These are phyloP conservation scores for Fusarium zealandicum DNA, from an alignment of 2,329 filamentous ascomycete genomes.

Conservation along the genomic window DNA sequence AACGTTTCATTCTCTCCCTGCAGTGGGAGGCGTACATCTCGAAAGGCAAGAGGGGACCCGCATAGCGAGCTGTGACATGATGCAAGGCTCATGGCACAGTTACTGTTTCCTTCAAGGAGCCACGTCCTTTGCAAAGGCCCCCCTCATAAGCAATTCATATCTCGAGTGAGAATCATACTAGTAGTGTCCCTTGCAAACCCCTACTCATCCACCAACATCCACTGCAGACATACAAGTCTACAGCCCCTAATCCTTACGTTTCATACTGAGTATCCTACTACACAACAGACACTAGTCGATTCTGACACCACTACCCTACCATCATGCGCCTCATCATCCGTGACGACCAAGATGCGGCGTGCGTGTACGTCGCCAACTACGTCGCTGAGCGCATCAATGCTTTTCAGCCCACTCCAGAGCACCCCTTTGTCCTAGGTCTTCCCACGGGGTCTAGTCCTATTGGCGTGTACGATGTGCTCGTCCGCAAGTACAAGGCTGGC, in stretches of 20 bases:
- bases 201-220: not conserved
- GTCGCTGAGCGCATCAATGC: constrained; percentile 82
- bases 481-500: constrained; percentile 73
- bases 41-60: constrained; percentile 15
- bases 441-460: constrained; percentile 85
- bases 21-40: not conserved
- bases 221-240: not conserved
- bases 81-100: constrained; percentile 25
- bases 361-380: constrained; percentile 81
- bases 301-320: constrained; percentile 31
- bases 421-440: constrained; percentile 82
- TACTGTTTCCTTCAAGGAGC: constrained; percentile 12
- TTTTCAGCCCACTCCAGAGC: constrained; percentile 74
- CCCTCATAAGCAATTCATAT: constrained; percentile 26
- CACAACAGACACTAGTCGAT: constrained; percentile 26
- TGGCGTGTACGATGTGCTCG: constrained; percentile 78
- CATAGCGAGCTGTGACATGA: constrained; percentile 17
- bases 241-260: not conserved
- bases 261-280: constrained; percentile 10
- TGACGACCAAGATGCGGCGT: constrained; percentile 72
- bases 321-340: constrained; percentile 84
- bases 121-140: not conserved
- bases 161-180: constrained; percentile 16
- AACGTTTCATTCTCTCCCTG: constrained; percentile 33
- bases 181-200: constrained; percentile 2